Base-by-base conservation (phyloP, 2,329 filamentous ascomycete genomes). In the Alternaria alternata region DNA sequence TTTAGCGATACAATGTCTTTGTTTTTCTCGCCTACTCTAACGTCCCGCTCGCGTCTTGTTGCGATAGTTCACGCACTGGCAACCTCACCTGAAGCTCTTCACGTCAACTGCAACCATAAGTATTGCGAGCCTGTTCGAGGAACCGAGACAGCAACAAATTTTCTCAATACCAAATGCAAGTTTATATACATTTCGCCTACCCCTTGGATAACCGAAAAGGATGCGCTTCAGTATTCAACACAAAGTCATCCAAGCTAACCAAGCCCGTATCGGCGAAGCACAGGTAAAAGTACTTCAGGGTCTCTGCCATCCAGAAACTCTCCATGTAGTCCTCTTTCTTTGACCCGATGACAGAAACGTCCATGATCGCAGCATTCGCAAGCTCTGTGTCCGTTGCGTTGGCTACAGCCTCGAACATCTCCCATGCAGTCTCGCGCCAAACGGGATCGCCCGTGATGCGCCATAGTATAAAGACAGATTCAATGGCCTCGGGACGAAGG, bases 381-480 rank as follows among this genome's bases (percentile, higher is more conserved):
- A 79, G 71, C 2, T 66, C 54, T 2, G 81, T 83, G 39, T 74
- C 66, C 0, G 80, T 81, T 4, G 75, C 73, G 8, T 75, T 71
- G 11, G 75, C 69, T 43, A 84, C 79, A 4, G 76, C 68, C 14
- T 67, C 65, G 62, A 83, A 84, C 81, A 84, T 84, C 4, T 80
- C 73, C 82, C 82, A 84, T 5, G 82, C 82, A 12, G 73, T 73
- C 6, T 83, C 80, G 24, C 79, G 69, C 34, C 80, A 78, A 56
- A 70, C 75, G 24, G 76, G 76, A 53, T 86, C 81, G 7, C 86
- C 86, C 0, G 86, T 88, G 58, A 87, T 84, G 44, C 86, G 83
- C 69, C 87, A 87, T 69, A 88, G 78, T 65, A 88, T 80, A 71
- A 88, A 88, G 9, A 88, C 81, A 2, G 82, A 85, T 68, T 88